Percentiles rank a stretch among this genome's conserved stretches.
phyloP scores from a whole-genome alignment of 2,329 filamentous ascomycete genomes.

The Xylariomycetidae sp. region DNA sequence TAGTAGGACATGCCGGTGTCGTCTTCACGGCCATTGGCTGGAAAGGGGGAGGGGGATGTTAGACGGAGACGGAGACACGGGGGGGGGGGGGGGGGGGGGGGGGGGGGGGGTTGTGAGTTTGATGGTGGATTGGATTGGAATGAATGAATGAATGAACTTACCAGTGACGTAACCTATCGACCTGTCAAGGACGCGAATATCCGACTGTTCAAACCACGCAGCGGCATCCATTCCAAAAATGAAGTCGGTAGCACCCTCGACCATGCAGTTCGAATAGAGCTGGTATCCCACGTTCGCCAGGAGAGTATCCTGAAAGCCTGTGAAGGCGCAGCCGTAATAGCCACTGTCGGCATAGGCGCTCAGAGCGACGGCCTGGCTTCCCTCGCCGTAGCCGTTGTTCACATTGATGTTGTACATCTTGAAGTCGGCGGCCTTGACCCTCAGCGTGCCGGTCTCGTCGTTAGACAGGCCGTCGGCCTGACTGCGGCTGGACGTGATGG shows the following conservation, averaged over 20 bases:
- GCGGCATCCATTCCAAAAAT: conserved; percentile 39
- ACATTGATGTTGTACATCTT: conserved; percentile 59
- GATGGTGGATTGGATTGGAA: not conserved
- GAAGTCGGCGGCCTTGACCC: conserved; percentile 43
- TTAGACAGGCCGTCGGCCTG: conserved; percentile 46
- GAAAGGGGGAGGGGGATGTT: not conserved
- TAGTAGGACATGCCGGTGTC: conserved; percentile 18
- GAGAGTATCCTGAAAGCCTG: conserved; percentile 46
- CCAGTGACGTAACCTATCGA: conserved; percentile 36
- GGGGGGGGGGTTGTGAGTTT: no score
- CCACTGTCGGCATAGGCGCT: conserved; percentile 38
- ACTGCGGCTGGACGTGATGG: conserved; percentile 38
- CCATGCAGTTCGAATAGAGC: conserved; percentile 39
- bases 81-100: not conserved
- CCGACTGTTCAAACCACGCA: conserved; percentile 38
- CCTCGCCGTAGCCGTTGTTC: conserved; percentile 38
- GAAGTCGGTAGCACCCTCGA: conserved; percentile 45
- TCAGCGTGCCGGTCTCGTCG: conserved; percentile 44
- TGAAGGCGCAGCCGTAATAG: conserved; percentile 40
- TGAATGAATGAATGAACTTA: conserved; percentile 15
- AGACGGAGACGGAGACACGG: no score
- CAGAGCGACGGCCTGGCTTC: conserved; percentile 41
- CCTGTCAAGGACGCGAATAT: conserved; percentile 31
- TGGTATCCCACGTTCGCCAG: conserved; percentile 41
- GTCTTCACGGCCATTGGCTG: conserved; percentile 36